Evolutionary conservation across 2,329 filamentous ascomycete genomes (phyloP).

Genomic region (Escovopsis sp.): DNA sequence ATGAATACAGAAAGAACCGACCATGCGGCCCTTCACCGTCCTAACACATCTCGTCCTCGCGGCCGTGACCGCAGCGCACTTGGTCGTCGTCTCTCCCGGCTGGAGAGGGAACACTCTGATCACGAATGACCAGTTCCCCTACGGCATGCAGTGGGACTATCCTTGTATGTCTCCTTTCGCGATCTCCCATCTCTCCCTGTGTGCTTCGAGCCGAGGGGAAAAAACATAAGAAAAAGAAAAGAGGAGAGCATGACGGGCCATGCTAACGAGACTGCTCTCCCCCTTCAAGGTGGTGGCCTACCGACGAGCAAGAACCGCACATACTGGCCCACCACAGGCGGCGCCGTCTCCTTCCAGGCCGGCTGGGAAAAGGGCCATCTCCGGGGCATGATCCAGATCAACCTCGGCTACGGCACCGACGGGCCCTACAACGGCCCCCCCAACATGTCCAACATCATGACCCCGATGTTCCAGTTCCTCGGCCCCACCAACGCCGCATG

Average conservation of each 20-base stretch:
- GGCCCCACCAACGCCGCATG: slow-evolving; percentile 76
- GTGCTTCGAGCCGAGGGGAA: too few species aligned
- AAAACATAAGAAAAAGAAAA: too few species aligned
- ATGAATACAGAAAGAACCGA: too few species aligned
- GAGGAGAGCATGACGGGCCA: neutral
- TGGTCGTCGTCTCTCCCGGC: slow-evolving; percentile 72
- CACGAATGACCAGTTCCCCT: slow-evolving; percentile 64
- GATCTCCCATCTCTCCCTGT: neutral
- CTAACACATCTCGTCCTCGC: slow-evolving; percentile 18
- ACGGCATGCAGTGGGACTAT: slow-evolving; percentile 91
- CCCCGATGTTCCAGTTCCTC: slow-evolving; percentile 64
- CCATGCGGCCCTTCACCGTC: too few species aligned
- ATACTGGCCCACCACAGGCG: slow-evolving; percentile 77
- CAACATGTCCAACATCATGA: slow-evolving; percentile 80
- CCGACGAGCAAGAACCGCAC: slow-evolving; percentile 66
- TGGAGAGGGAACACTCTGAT: slow-evolving; percentile 78
- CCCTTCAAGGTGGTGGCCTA: slow-evolving; percentile 62
- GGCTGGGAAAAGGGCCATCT: slow-evolving; percentile 90
- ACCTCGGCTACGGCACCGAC: slow-evolving; percentile 67
- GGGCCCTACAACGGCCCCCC: slow-evolving; percentile 48
- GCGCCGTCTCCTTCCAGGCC: slow-evolving; percentile 78
- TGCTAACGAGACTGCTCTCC: slow-evolving; percentile 1
- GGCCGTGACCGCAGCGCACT: slow-evolving; percentile 48
- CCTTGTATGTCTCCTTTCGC: slow-evolving; percentile 52
- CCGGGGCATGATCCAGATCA: slow-evolving; percentile 74